A percentile compares a stretch with the other conserved stretches of the same genome.
phyloP scores from a whole-genome alignment of 495 filamentous ascomycete species.

The Sporormia fimetaria region DNA sequence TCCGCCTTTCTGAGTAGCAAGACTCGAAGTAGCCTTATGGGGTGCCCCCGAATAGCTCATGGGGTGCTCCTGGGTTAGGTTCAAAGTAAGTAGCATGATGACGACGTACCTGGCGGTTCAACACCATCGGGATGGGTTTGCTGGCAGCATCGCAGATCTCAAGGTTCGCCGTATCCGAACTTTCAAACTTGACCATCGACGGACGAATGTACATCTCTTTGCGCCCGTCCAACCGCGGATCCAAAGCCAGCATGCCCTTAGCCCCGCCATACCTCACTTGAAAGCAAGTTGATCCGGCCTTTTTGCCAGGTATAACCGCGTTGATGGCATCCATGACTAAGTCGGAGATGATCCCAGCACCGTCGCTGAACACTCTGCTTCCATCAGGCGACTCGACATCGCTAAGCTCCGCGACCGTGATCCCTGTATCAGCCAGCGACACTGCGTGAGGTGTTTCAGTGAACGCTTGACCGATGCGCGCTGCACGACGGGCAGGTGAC shows the following conservation, averaged over 20 bases:
- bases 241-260: slow-evolving; percentile 64
- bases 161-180: slow-evolving; percentile 38
- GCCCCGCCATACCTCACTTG: slow-evolving; percentile 55
- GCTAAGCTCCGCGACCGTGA: not conserved
- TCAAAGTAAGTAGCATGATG: no score
- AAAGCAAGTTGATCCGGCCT: slow-evolving; percentile 46
- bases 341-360: slow-evolving; percentile 58
- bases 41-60: no score
- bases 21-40: no score
- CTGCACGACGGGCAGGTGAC: slow-evolving; percentile 64
- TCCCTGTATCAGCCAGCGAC: slow-evolving; percentile 40
- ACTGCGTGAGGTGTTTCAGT: slow-evolving; percentile 55
- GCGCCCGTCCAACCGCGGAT: slow-evolving; percentile 42
- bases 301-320: slow-evolving; percentile 33
- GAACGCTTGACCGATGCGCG: slow-evolving; percentile 73
- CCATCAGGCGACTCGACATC: not conserved
- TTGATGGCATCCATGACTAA: slow-evolving; percentile 5
- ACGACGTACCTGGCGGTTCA: slow-evolving; percentile 69
- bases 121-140: slow-evolving; percentile 52
- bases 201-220: slow-evolving; percentile 46
- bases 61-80: no score
- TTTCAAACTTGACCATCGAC: slow-evolving; percentile 75
- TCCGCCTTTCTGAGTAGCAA: no score
- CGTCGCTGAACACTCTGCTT: slow-evolving; percentile 60
- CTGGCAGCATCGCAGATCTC: slow-evolving; percentile 64